Base-by-base conservation (phyloP, 23 red algal species). In the Gracilaria vermiculophylla region DNA sequence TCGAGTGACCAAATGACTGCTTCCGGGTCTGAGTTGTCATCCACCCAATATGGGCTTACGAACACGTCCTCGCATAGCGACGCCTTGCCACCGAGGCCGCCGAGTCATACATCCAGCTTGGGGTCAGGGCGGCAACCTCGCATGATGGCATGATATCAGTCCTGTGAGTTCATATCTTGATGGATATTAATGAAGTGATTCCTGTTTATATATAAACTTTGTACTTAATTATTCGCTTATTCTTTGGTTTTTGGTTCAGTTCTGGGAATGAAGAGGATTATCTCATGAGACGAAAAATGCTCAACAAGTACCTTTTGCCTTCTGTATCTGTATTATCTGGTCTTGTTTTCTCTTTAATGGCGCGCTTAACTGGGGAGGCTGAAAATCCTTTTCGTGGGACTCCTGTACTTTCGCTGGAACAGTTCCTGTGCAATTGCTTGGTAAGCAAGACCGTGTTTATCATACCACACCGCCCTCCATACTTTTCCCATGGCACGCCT, bases 381-480 rank as follows among this genome's bases (percentile, higher is more conserved):
- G 58, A 88, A 88, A 60, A 35, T 17, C 50, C 84, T 47, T 31
- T 65, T 57, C 48, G 67, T 69, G 41, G 5, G 51, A 42, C 53
- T 48, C 7, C 25, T 16, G 54, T 77, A 78, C 36, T 77, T 88
- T 55, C 84, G 84, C 47, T 41, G 72, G 53, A 76, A 88, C 43
- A 88, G 44, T 32, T 65, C 50, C 73, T 88, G 66, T 47, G 56
- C 23, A 31, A 88, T 88, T 29, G 69, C 66, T 37, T 75, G 66
- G 43, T 77, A 39, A 0, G 69, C 84, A 49, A 88, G 69, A 49
- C 69, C 84, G 8, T 79, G 29, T 3, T 88, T 70, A 5, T 34
- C 69, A 28, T 82, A 92, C 88, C 88, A 92, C n/a, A 92, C 53
- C n/a, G 67, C 60, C 33, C 88, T 58, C 88, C 88, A 92, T 15